phyloP scores from a whole-genome alignment of 2,329 filamentous ascomycete genomes.

The Fusarium camptoceras region DNA sequence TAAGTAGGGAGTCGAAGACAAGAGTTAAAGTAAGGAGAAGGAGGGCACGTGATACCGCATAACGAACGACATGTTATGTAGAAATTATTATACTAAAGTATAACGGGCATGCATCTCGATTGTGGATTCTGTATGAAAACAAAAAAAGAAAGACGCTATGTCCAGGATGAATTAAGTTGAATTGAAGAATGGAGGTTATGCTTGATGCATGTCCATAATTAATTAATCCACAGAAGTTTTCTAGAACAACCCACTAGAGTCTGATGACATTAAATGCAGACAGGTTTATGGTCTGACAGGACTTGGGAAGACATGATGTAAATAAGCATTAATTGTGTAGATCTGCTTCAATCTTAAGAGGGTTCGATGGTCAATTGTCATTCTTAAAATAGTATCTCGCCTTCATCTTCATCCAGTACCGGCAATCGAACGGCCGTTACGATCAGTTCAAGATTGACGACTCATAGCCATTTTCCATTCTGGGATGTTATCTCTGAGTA shows the following conservation, averaged over 20 bases:
- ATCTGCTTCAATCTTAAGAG: not conserved
- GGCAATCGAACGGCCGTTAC: not conserved
- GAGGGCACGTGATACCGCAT: not conserved
- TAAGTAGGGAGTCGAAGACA: conserved; percentile 8
- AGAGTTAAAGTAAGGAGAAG: conserved; percentile 16
- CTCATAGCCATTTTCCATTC: not conserved
- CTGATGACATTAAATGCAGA: not conserved
- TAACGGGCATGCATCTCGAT: not conserved
- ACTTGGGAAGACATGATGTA: not conserved
- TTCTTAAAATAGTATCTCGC: not conserved
- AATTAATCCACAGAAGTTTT: not conserved
- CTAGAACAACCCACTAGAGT: not conserved
- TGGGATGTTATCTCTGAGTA: not conserved
- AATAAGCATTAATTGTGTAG: not conserved
- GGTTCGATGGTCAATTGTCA: not conserved
- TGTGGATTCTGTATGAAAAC: not conserved
- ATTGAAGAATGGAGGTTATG: not conserved
- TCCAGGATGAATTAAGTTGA: not conserved
- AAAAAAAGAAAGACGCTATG: not conserved
- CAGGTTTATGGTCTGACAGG: not conserved
- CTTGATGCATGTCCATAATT: not conserved
- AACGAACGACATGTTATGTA: not conserved
- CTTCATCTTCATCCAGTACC: not conserved
- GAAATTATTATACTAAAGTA: not conserved
- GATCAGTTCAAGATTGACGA: not conserved